Evolutionary conservation across 768 basidiomycete genomes (phyloP).

Genomic region (Tremella fuciformis): DNA sequence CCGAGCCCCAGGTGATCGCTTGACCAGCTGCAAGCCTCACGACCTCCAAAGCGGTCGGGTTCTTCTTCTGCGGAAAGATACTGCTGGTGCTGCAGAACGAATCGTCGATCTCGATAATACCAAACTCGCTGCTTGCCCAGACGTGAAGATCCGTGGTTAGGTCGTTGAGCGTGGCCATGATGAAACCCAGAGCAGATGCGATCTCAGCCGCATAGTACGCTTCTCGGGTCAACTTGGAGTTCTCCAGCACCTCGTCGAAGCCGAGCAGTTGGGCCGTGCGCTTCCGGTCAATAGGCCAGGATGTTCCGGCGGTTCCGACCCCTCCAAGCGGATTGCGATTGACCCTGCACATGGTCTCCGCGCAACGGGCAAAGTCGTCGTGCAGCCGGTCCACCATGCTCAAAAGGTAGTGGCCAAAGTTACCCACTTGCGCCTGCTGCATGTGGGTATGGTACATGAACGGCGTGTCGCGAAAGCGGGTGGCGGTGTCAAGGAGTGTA

Average conservation of each 20-base stretch:
- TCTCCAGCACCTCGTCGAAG: conserved; percentile 7
- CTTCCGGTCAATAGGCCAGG: conserved; percentile 13
- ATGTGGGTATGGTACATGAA: conserved; percentile 12
- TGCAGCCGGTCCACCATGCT: conserved; percentile 6
- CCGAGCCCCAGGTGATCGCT: conserved; percentile 9
- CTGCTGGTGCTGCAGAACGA: conserved; percentile 12
- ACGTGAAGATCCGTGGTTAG: conserved; percentile 14
- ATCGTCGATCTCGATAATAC: conserved; percentile 11
- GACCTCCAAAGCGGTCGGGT: conserved; percentile 10
- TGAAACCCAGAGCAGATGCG: conserved; percentile 7
- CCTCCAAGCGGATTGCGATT: conserved; percentile 14
- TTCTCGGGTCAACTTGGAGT: conserved; percentile 13
- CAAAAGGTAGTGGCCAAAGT: conserved; percentile 15
- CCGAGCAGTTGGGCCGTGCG: conserved; percentile 13
- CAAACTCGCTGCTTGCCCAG: conserved; percentile 9
- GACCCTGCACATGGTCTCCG: not conserved
- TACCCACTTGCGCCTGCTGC: conserved; percentile 16
- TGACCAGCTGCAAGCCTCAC: conserved; percentile 8
- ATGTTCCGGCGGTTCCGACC: conserved; percentile 14
- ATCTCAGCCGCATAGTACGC: conserved; percentile 19
- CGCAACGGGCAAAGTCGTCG: conserved; percentile 15
- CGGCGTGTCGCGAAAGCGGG: not conserved
- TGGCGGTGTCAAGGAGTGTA: conserved; percentile 3
- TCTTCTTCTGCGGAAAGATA: conserved; percentile 19
- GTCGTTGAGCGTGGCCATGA: conserved; percentile 17